Percentiles rank a stretch among this genome's conserved stretches.
These are phyloP conservation scores for Fusarium incarnatum DNA, from an alignment of 2,329 filamentous ascomycete genomes.

Conservation along the genomic window DNA sequence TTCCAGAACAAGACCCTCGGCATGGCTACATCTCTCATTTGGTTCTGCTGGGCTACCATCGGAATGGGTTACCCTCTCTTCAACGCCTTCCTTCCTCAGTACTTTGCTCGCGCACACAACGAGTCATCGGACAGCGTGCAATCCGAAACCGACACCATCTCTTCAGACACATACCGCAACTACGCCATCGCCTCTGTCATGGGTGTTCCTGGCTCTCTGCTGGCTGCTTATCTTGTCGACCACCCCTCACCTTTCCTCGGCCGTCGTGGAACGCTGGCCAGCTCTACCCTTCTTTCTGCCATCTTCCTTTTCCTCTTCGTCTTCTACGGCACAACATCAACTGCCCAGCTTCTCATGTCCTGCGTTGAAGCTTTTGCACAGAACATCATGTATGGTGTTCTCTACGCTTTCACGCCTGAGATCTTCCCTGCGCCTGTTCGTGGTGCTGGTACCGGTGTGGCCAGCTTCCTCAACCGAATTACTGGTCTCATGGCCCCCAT, in stretches of 20 bases:
- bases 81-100: conserved; percentile 91
- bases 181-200: conserved; percentile 83
- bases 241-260: conserved; percentile 71
- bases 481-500: conserved; percentile 76
- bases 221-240: conserved; percentile 79
- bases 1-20: conserved; percentile 67
- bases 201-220: conserved; percentile 80
- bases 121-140: conserved; percentile 46
- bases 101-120: conserved; percentile 71
- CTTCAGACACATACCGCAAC: conserved; percentile 75
- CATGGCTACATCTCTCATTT: conserved; percentile 67
- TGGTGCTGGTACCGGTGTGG: conserved; percentile 78
- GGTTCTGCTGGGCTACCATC: conserved; percentile 85
- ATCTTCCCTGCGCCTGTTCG: conserved; percentile 79
- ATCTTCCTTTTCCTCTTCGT: conserved; percentile 77
- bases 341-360: conserved; percentile 72
- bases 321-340: conserved; percentile 65
- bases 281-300: conserved; percentile 74
- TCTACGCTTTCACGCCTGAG: conserved; percentile 82
- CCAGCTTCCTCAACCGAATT: conserved; percentile 76
- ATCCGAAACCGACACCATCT: conserved; percentile 54
- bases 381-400: conserved; percentile 81
- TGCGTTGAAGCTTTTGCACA: conserved; percentile 78
- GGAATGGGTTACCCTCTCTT: conserved; percentile 90
- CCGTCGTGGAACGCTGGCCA: conserved; percentile 77